Base-by-base conservation (phyloP, 1,139 yeast genomes). In the Hyphopichia pseudoburtonii region DNA sequence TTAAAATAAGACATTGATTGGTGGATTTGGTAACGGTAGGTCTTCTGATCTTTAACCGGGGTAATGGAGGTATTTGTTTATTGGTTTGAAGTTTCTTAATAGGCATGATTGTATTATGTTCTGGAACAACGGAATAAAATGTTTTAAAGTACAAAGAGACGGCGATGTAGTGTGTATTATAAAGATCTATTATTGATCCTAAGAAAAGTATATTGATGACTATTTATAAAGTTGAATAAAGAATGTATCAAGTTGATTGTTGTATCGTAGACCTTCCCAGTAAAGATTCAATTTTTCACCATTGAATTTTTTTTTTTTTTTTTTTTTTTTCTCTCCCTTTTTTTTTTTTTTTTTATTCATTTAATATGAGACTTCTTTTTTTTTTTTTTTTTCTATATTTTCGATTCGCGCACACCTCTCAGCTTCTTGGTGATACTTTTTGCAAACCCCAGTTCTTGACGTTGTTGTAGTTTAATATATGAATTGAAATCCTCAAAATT, bases 1-100 rank as follows among this genome's bases (percentile, higher is more conserved):
- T 86, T 46, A 85, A 69, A 39, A 86, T 88, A 44, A 81, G 64
- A 58, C 97, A 89, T 44, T 86, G 82, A 48, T 86, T 81, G 61
- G 64, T 80, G 62, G 69, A 70, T 57, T 76, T 80, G 46, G 70
- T 74, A 43, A 70, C 64, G 25, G 74, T 70, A 22, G 86, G 81
- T 46, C 78, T 80, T 59, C 85, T 82, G 42, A 85, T 87, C 60
- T 81, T 77, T 39, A 87, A 70, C 54, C 85, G 72, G 28, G 89
- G 90, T 46, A 87, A 73, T 19, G 90, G 88, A 17, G 95, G 95
- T 38, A 87, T 69, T 24, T 51, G 47, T 38, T 53, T 57, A 17
- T 60, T 55, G 28, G 61, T 55, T 28, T 54, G 55, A 19, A 32
- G 28, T 33, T 35, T 41, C 18, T 41, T 41, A 32, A 41, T 41